phyloP scores from a whole-genome alignment of 164 flowering plant species.

The Umbilicus rupestris region DNA sequence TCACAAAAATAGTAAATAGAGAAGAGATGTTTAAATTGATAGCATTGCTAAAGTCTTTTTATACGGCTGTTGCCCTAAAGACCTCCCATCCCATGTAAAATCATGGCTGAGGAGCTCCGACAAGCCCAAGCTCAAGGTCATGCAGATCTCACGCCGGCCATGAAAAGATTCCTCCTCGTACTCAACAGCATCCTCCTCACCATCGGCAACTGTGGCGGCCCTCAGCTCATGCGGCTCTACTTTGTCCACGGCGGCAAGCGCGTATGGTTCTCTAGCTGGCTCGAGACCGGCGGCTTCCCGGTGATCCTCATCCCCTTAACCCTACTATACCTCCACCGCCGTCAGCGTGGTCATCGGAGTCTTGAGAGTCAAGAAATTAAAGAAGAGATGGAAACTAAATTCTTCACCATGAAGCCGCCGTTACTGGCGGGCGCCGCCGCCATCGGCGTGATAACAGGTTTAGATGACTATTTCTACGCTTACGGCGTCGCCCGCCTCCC shows the following conservation, averaged over 20 bases:
- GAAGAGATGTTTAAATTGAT: too few relatives aligned
- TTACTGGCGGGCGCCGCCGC: slow-evolving; percentile 23
- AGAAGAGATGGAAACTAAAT: background rate
- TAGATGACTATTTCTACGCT: slow-evolving; percentile 42
- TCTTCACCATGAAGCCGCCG: slow-evolving; percentile 19
- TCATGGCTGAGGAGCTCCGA: background rate
- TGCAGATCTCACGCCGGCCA: background rate
- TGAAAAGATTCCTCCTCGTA: slow-evolving; percentile 18
- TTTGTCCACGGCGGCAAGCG: slow-evolving; percentile 51
- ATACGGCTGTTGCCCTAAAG: background rate
- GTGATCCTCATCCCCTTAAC: slow-evolving; percentile 35
- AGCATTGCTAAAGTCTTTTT: too few relatives aligned
- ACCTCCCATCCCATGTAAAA: background rate
- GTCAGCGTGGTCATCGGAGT: background rate
- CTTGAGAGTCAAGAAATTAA: background rate
- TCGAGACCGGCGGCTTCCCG: slow-evolving; percentile 48
- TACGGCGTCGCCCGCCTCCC: slow-evolving; percentile 38
- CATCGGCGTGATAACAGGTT: slow-evolving; percentile 36
- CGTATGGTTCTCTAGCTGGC: slow-evolving; percentile 43
- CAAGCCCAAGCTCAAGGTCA: background rate
- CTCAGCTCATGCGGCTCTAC: slow-evolving; percentile 46
- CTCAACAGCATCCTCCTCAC: slow-evolving; percentile 24
- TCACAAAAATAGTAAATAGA: too few relatives aligned
- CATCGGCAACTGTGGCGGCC: slow-evolving; percentile 43
- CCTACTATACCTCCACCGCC: slow-evolving; percentile 17